Conservation (phyloP, 805 yeast species). For the Candida quercuum region DNA sequence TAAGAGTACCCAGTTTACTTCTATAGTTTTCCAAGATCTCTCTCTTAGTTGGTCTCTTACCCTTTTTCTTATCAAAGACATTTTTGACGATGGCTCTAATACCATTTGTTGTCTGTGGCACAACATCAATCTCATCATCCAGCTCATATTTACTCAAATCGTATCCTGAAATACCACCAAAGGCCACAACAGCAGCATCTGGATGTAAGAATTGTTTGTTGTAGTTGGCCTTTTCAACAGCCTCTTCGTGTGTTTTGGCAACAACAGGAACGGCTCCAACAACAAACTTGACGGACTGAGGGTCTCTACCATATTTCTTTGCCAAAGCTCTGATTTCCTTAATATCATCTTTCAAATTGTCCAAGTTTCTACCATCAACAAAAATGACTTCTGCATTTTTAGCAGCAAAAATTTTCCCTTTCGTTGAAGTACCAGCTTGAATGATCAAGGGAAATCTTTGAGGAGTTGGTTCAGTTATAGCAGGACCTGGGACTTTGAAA, state of each 20-base stretch:
- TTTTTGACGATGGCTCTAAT: slow-evolving; percentile 24
- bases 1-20: no score
- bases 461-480: slow-evolving; percentile 32
- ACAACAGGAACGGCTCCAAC: slow-evolving; percentile 30
- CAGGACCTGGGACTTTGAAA: slow-evolving; percentile 34
- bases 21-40: no score
- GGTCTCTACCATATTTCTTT: slow-evolving; percentile 28
- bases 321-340: slow-evolving; percentile 28
- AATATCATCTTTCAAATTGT: slow-evolving; percentile 21
- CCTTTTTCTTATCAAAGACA: no score
- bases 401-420: slow-evolving; percentile 34
- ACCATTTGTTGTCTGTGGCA: slow-evolving; percentile 27
- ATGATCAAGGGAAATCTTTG: slow-evolving; percentile 36
- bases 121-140: slow-evolving; percentile 28
- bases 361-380: slow-evolving; percentile 24
- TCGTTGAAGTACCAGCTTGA: slow-evolving; percentile 35
- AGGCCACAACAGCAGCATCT: slow-evolving; percentile 35
- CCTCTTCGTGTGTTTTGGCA: slow-evolving; percentile 34
- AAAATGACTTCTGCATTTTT: slow-evolving; percentile 34
- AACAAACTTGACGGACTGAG: slow-evolving; percentile 29
- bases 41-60: no score
- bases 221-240: slow-evolving; percentile 27
- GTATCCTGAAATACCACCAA: slow-evolving; percentile 38
- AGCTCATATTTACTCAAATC: slow-evolving; percentile 29
- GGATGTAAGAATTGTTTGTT: slow-evolving; percentile 28